Conservation (phyloP, 108 stramenopile species). For the Discostella stelligeroides region DNA sequence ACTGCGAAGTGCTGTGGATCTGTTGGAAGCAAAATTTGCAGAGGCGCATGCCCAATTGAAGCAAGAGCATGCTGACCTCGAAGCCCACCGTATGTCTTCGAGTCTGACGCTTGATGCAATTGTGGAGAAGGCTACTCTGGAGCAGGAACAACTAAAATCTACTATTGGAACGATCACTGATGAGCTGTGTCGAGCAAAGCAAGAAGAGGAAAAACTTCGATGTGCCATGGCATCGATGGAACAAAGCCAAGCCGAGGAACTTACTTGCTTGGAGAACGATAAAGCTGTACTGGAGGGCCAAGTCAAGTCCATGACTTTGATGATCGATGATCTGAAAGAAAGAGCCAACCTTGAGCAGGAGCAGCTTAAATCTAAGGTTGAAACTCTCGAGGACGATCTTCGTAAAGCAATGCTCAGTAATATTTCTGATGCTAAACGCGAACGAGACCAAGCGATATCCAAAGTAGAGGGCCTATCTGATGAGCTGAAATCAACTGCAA, state of each 20-base stretch:
- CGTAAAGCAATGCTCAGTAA: not conserved
- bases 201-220: conserved; percentile 5
- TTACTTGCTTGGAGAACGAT: conserved; percentile 1
- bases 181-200: not conserved
- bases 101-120: no score
- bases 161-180: not conserved
- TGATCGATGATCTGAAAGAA: not conserved
- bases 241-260: conserved; percentile 3
- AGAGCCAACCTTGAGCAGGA: not conserved
- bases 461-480: not conserved
- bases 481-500: not conserved
- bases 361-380: conserved; percentile 7
- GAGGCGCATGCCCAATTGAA: no score
- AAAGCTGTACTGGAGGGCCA: not conserved
- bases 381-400: conserved; percentile 5
- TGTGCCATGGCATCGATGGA: not conserved
- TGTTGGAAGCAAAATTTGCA: not conserved
- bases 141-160: not conserved
- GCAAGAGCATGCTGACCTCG: no score
- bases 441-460: not conserved
- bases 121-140: not conserved
- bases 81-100: no score
- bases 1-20: not conserved
- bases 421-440: not conserved
- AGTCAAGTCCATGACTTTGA: not conserved